Evolutionary conservation across 768 basidiomycete genomes (phyloP).

Genomic region (Suillus americanus): DNA sequence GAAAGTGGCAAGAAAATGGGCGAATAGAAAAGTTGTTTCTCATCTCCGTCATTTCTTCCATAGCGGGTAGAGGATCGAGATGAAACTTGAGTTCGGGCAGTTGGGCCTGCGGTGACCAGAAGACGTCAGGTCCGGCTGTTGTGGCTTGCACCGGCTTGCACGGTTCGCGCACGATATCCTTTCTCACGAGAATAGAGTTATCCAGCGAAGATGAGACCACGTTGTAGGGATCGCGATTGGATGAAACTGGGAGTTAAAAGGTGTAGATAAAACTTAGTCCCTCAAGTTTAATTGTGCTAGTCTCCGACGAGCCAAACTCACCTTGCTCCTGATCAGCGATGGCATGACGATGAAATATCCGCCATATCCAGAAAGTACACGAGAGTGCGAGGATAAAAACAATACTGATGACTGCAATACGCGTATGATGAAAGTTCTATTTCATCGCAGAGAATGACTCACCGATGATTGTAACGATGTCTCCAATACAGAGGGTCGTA

Average conservation of each 20-base stretch:
- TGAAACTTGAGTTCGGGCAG: conserved; percentile 5
- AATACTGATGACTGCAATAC: neutral
- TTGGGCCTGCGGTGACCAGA: conserved; percentile 8
- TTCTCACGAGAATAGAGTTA: conserved; percentile 4
- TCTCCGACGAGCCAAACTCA: neutral
- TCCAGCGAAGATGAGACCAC: neutral
- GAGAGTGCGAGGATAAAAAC: neutral
- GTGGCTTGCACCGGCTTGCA: conserved; percentile 10
- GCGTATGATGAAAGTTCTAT: neutral
- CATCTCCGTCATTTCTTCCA: neutral
- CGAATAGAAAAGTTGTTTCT: neutral
- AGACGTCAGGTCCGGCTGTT: conserved; percentile 6
- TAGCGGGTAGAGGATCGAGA: neutral
- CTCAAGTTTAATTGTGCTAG: neutral
- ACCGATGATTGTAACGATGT: conserved; percentile 25
- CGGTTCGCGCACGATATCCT: conserved; percentile 9
- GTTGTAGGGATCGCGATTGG: conserved; percentile 9
- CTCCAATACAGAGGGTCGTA: conserved; percentile 21
- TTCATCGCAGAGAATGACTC: neutral
- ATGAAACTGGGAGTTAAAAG: neutral
- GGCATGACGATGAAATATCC: neutral
- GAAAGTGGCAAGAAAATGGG: neutral
- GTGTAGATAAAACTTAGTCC: neutral
- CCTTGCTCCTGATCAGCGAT: neutral
- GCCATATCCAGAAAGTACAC: neutral